phyloP scores from a whole-genome alignment of 1,284 basidiomycete genomes.

The Sparassis latifolia region DNA sequence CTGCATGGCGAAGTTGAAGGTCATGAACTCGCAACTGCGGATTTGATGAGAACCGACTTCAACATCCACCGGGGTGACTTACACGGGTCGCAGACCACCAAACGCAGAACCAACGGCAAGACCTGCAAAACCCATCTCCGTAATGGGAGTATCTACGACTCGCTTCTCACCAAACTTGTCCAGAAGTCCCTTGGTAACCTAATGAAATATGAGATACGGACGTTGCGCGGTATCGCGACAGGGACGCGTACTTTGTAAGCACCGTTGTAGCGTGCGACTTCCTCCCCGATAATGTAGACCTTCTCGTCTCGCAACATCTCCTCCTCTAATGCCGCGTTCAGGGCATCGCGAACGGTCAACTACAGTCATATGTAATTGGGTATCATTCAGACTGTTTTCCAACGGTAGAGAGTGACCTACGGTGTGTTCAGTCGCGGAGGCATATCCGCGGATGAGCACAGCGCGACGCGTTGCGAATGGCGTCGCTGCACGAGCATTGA shows the following conservation, averaged over 20 bases:
- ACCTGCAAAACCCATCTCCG: conserved; percentile 98
- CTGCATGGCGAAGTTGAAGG: conserved; percentile 94
- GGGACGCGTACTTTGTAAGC: conserved; percentile 83
- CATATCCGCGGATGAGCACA: conserved; percentile 52
- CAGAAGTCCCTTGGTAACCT: conserved; percentile 96
- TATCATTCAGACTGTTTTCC: neutral
- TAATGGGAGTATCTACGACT: conserved; percentile 97
- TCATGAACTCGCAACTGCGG: conserved; percentile 97
- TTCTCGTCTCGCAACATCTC: conserved; percentile 97
- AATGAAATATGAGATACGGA: neutral
- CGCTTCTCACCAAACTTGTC: conserved; percentile 99
- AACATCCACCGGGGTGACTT: conserved; percentile 16
- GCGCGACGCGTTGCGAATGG: conserved; percentile 35
- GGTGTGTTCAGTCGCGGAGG: conserved; percentile 53
- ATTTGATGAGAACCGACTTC: neutral
- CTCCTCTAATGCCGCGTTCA: conserved; percentile 99
- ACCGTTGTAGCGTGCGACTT: conserved; percentile 98
- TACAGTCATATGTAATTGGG: conserved; percentile 26
- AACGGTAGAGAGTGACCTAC: conserved; percentile 28
- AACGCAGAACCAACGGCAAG: conserved; percentile 93
- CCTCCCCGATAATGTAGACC: conserved; percentile 96
- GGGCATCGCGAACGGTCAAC: conserved; percentile 98
- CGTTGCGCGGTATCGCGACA: neutral
- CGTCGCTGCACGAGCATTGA: conserved; percentile 33
- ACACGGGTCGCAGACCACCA: conserved; percentile 91